These are phyloP conservation scores for Cubamyces sp. DNA, from an alignment of 768 basidiomycete genomes.

Conservation along the genomic window DNA sequence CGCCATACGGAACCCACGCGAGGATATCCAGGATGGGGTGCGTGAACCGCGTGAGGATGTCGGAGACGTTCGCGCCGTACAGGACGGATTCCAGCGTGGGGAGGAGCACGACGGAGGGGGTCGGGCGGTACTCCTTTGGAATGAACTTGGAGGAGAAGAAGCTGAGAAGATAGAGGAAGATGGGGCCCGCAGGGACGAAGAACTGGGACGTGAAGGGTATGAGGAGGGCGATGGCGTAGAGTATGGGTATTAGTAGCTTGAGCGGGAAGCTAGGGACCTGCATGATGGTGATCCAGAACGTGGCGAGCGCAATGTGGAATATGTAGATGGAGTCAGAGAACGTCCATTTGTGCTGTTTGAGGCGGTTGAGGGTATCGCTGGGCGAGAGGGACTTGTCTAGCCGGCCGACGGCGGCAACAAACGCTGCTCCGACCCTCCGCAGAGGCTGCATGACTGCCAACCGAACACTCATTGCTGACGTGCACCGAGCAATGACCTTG, in stretches of 20 bases:
- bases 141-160: conserved; percentile 91
- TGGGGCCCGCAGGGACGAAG: conserved; percentile 84
- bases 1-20: conserved; percentile 97
- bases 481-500: neutral
- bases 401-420: conserved; percentile 58
- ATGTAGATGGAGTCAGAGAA: conserved; percentile 63
- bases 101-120: conserved; percentile 88
- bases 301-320: conserved; percentile 62
- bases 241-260: conserved; percentile 77
- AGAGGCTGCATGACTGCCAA: conserved; percentile 20
- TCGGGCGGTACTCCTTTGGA: conserved; percentile 72
- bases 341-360: conserved; percentile 60
- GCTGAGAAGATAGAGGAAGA: conserved; percentile 84
- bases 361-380: conserved; percentile 59
- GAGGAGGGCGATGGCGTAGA: conserved; percentile 70
- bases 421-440: conserved; percentile 30
- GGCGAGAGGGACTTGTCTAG: conserved; percentile 83
- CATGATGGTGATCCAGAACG: conserved; percentile 79
- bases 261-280: conserved; percentile 65
- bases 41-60: conserved; percentile 93
- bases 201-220: conserved; percentile 90
- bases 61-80: conserved; percentile 97
- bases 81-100: conserved; percentile 94
- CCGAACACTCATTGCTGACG: conserved; percentile 3
- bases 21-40: conserved; percentile 90